Evolutionary conservation across 208 protist species (phyloP).

Genomic region (Acanthamoeba triangularis): DNA sequence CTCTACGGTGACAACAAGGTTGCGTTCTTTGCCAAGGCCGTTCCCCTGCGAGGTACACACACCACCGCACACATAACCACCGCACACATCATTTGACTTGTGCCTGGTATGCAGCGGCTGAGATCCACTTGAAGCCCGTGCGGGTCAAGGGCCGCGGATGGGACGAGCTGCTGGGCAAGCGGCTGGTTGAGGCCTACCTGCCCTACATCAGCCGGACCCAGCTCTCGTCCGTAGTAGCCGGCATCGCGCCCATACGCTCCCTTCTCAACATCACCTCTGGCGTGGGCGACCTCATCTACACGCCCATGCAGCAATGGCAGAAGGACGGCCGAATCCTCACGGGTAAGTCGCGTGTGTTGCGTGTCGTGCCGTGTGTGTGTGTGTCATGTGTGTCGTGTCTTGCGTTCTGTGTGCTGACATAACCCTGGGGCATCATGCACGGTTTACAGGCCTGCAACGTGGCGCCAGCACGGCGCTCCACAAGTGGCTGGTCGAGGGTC

Average conservation of each 20-base stretch:
- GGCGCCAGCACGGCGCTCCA: conserved; percentile 78
- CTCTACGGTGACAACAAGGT: conserved; percentile 78
- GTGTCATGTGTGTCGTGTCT: too few species aligned
- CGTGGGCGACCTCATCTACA: conserved; percentile 73
- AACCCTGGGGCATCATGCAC: background rate
- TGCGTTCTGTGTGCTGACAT: background rate
- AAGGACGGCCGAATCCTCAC: conserved; percentile 70
- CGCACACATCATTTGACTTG: background rate
- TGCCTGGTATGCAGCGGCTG: background rate
- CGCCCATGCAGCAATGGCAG: conserved; percentile 73
- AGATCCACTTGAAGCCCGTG: conserved; percentile 39
- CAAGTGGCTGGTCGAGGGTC: conserved; percentile 77
- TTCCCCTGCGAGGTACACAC: conserved; percentile 39
- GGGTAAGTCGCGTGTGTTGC: background rate
- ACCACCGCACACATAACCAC: background rate
- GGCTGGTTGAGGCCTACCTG: conserved; percentile 53
- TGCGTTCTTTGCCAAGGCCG: conserved; percentile 67
- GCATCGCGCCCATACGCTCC: conserved; percentile 69
- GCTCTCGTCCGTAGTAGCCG: conserved; percentile 33
- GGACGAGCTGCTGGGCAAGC: conserved; percentile 75
- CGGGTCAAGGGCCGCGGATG: conserved; percentile 56
- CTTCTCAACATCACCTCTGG: conserved; percentile 54
- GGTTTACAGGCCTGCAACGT: conserved; percentile 63
- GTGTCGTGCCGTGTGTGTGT: too few species aligned
- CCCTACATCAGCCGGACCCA: conserved; percentile 52